Evolutionary conservation across 2,329 filamentous ascomycete genomes (phyloP), one percentile per base, ranked within the genome.

Genomic region (Teratosphaeriaceae sp.): DNA sequence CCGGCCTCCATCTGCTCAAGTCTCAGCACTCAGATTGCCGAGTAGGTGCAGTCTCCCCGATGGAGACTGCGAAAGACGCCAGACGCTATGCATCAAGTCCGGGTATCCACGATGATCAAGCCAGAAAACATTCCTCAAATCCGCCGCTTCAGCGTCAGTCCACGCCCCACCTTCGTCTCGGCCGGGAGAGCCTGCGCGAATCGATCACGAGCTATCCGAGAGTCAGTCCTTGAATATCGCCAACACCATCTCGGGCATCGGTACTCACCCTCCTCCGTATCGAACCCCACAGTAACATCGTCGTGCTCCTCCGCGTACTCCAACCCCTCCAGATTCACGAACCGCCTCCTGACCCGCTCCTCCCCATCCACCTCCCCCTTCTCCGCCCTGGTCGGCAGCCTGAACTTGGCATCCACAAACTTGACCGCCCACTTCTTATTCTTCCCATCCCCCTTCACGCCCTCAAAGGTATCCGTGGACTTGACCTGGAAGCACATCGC

Each of bases 271-370:
- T 60, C 71, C 61, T 87, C 84, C 36, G 74, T 82, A 51, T 94
- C 88, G 70, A 96, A 96, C 47, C 82, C 66, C 57, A 96, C 82
- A 9, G 82, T 78, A 53, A 96, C 87, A 67, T 96, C 89, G 63
- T 95, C 89, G 65, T 95, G 88, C 67, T 95, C 89, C 39, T 86
- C 86, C 1, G 88, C 86, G 63, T 94, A 85, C 56, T 95, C 88
- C 15, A 88, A 84, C 63, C 88, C 78, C 64, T 95, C 89, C 45
- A 95, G 67, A 61, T 86, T 92, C 29, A 94, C 75, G 67, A 90
- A 95, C 20, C 80, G 77, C 60, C 80, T 78, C 48, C 82, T 80
- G 36, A 78, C 72, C 46, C 70, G 71, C 47, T 73, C 72, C 21
- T 79, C 76, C 31, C 76, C 71, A 44, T 71, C 71, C 45, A 72